phyloP scores from a whole-genome alignment of 2,329 filamentous ascomycete genomes.

The Bipolaris bicolor region DNA sequence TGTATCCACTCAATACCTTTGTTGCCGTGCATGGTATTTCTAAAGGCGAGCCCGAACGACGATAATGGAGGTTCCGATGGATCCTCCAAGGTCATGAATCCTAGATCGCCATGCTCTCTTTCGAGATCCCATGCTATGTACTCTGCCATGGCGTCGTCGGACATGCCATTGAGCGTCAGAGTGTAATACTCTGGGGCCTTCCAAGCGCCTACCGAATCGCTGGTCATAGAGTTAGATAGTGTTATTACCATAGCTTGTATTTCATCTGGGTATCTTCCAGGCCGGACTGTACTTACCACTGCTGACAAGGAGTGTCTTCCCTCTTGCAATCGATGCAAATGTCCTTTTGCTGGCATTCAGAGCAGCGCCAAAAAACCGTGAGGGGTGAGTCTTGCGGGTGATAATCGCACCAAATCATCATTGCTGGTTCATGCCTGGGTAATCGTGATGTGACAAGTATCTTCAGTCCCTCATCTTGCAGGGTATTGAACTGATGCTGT shows the following conservation, averaged over 20 bases:
- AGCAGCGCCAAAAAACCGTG: not conserved
- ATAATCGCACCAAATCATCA: constrained; percentile 18
- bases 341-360: not conserved
- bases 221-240: not conserved
- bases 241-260: not conserved
- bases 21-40: not conserved
- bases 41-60: constrained; percentile 13
- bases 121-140: constrained; percentile 28
- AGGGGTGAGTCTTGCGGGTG: not conserved
- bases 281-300: not conserved
- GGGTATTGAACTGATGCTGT: constrained; percentile 14
- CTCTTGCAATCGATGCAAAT: not conserved
- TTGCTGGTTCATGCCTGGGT: not conserved
- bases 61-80: constrained; percentile 21
- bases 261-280: not conserved
- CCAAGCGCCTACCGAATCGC: not conserved
- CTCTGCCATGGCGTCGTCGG: constrained; percentile 8
- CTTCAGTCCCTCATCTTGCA: constrained; percentile 15
- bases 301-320: not conserved
- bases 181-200: constrained; percentile 6
- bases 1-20: constrained; percentile 10
- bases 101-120: constrained; percentile 25
- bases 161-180: constrained; percentile 9
- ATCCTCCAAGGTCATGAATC: constrained; percentile 16
- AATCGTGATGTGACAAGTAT: constrained; percentile 26